Evolutionary conservation across 2,329 filamentous ascomycete genomes (phyloP).

Genomic region (Colletotrichum truncatum): DNA sequence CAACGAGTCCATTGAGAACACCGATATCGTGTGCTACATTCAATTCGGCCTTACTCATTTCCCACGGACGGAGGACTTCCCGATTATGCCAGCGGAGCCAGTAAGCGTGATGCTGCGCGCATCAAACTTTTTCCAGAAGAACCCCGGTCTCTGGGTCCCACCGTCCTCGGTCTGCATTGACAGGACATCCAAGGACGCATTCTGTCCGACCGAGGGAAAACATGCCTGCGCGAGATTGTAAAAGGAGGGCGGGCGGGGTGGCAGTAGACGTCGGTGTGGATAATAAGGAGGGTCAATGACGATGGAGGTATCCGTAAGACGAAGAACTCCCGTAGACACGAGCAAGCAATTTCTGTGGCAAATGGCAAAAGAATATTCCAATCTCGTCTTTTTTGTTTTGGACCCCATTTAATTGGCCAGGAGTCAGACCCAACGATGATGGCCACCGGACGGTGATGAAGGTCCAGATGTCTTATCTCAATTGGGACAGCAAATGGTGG

Average conservation of each 20-base stretch:
- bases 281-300: not conserved
- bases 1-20: constrained; percentile 60
- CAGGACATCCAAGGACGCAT: not conserved
- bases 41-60: constrained; percentile 66
- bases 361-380: not conserved
- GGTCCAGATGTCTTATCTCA: not conserved
- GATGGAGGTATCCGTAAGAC: not conserved
- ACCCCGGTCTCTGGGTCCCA: constrained; percentile 50
- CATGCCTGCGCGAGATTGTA: not conserved
- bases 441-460: not conserved
- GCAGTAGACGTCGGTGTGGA: not conserved
- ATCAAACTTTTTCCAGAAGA: constrained; percentile 61
- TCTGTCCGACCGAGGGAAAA: not conserved
- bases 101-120: constrained; percentile 58
- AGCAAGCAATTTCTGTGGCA: not conserved
- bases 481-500: not conserved
- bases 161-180: constrained; percentile 4
- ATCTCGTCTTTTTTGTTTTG: not conserved
- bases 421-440: no score
- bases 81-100: constrained; percentile 67
- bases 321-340: not conserved
- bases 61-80: constrained; percentile 64
- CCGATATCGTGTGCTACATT: constrained; percentile 64
- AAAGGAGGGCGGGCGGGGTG: not conserved
- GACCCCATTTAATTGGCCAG: not conserved